Conservation (phyloP, 140 eudicot genomes). For the Bidens hawaiensis region DNA sequence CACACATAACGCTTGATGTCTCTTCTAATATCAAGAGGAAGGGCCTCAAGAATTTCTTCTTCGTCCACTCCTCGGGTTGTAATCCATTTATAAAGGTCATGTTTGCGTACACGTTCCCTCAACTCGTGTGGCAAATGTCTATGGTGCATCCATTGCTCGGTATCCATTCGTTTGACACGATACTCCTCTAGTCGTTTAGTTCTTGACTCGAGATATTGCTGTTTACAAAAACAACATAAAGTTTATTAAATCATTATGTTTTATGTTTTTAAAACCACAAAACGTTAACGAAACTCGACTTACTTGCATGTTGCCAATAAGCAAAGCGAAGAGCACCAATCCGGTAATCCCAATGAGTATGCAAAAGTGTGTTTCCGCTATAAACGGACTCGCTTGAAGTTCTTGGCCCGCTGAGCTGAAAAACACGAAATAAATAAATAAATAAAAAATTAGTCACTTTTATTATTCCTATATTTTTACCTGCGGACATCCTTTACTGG, state of each 20-base stretch:
- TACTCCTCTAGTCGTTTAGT: slow-evolving; percentile 78
- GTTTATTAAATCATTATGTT: background rate
- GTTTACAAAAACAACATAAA: slow-evolving; percentile 5
- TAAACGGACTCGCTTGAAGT: slow-evolving; percentile 54
- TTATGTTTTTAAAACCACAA: background rate
- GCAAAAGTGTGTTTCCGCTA: slow-evolving; percentile 64
- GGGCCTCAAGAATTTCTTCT: slow-evolving; percentile 52
- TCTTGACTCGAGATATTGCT: slow-evolving; percentile 85
- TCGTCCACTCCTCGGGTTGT: slow-evolving; percentile 79
- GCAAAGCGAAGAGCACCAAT: slow-evolving; percentile 64
- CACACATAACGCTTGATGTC: slow-evolving; percentile 83
- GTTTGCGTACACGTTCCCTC: slow-evolving; percentile 51
- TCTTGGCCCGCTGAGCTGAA: slow-evolving; percentile 73
- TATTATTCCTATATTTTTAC: background rate
- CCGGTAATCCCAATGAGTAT: slow-evolving; percentile 63
- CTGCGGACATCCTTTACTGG: background rate
- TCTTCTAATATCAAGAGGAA: slow-evolving; percentile 74
- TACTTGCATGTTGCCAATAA: slow-evolving; percentile 97
- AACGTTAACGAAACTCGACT: slow-evolving; percentile 9
- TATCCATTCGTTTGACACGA: slow-evolving; percentile 75
- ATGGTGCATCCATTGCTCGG: slow-evolving; percentile 95
- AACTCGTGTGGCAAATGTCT: slow-evolving; percentile 69
- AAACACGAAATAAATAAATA: background rate
- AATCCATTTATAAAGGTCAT: slow-evolving; percentile 69
- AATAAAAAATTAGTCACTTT: background rate